phyloP scores from a whole-genome alignment of 129 eudicot genomes.

The Solidago caesia region DNA sequence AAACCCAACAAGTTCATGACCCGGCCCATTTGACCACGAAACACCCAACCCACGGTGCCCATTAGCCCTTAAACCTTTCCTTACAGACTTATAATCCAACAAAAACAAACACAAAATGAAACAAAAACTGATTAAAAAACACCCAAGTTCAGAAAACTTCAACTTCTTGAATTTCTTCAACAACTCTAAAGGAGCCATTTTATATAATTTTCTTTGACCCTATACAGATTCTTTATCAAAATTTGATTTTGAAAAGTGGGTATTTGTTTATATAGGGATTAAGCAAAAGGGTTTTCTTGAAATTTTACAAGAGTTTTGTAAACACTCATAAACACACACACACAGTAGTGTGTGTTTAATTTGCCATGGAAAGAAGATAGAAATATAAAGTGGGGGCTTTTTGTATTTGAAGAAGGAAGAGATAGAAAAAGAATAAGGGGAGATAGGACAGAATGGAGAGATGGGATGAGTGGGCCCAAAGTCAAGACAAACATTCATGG shows the following conservation, averaged over 20 bases:
- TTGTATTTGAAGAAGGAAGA: constrained; percentile 15
- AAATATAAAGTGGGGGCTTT: background rate
- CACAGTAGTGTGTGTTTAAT: background rate
- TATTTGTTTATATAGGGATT: constrained; percentile 18
- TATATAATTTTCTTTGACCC: constrained; percentile 17
- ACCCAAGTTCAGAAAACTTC: constrained; percentile 60
- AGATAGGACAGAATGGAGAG: constrained; percentile 44
- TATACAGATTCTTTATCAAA: constrained; percentile 25
- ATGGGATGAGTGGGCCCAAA: constrained; percentile 35
- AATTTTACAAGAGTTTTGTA: background rate
- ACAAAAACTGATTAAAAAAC: constrained; percentile 47
- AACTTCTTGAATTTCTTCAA: constrained; percentile 67
- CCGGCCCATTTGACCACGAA: constrained; percentile 37
- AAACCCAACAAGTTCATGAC: constrained; percentile 41
- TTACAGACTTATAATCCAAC: constrained; percentile 54
- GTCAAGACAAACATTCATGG: constrained; percentile 49
- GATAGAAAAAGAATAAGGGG: background rate
- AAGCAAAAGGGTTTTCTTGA: constrained; percentile 27
- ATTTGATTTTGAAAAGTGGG: constrained; percentile 12
- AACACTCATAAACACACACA: constrained; percentile 13
- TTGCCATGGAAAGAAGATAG: constrained; percentile 17
- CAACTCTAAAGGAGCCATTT: constrained; percentile 55
- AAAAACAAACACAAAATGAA: constrained; percentile 43
- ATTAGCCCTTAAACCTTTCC: constrained; percentile 28
- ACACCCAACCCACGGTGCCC: constrained; percentile 38